Base-by-base conservation (phyloP, 441 rosid species). In the Melastoma candidum region DNA sequence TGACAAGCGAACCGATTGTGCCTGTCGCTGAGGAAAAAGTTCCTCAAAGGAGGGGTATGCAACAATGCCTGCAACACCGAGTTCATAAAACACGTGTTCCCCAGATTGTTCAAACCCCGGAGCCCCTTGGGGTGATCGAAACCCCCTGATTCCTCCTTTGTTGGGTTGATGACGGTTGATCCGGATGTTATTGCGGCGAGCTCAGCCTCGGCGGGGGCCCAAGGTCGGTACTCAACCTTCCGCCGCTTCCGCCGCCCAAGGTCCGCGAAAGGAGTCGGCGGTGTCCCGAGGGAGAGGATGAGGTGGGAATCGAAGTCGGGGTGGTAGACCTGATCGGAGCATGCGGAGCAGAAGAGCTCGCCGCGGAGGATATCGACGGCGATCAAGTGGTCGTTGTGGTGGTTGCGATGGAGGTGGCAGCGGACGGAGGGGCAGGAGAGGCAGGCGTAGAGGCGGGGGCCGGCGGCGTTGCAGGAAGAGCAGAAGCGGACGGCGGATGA, bases 81-180 rank as follows among this genome's bases (percentile, higher is more conserved):
- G 60, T 86, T 86, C 97, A 86, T 79, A 51, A 86, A 86, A 63
- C 95, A 86, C 70, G 93, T 84, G 52, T 81, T 86, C 12, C 97
- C 97, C 60, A 86, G 55, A 56, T 84, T 90, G 65, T 81, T 84
- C 77, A 86, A 69, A 22, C 94, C 95, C 60, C 94, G 78, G 61
- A 84, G 71, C 12, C 92, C 95, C 66, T 32, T 32, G 41, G 41
- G 41, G 7, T 32, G 41, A 8, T 32, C 41, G 41, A 32, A 32
- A 2, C 6, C 7, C 41, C 41, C 41, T 1, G 41, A 32, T 32
- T 32, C 41, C 7, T 8, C 41, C 41, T 32, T 32, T 8, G 41
- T 6, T 6, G 41, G 8, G 41, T 32, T 8, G 41, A 32, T 4
- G 8, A 4, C 41, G 41, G 41, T 32, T 4, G 41, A 32, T 32